A percentile compares a stretch with the other conserved stretches of the same genome.
Evolutionary conservation across 2,329 filamentous ascomycete species (phyloP).

Genomic region (Cladosporium sp.): DNA sequence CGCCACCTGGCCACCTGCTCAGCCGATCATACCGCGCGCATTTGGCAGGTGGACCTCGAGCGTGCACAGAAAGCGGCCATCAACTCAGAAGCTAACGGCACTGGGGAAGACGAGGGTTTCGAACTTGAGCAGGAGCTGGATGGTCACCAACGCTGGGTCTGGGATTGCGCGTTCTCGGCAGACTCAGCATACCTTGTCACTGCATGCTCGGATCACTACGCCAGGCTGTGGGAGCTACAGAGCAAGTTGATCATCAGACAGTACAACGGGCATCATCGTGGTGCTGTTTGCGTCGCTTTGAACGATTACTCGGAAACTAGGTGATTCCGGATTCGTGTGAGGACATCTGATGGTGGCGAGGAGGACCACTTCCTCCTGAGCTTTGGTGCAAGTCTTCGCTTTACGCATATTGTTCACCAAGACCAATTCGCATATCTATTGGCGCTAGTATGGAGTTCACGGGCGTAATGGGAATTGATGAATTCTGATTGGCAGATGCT

Average conservation of each 20-base stretch:
- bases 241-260: constrained; percentile 88
- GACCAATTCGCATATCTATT: too few species aligned
- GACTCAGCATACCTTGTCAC: constrained; percentile 92
- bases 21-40: constrained; percentile 90
- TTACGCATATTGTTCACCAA: too few species aligned
- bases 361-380: too few species aligned
- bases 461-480: too few species aligned
- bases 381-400: too few species aligned
- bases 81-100: constrained; percentile 11
- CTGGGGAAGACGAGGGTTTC: constrained; percentile 41
- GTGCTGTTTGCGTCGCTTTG: constrained; percentile 85
- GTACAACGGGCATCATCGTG: constrained; percentile 91
- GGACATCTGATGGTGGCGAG: too few species aligned
- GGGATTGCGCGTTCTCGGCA: constrained; percentile 93
- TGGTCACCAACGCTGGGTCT: constrained; percentile 92
- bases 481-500: too few species aligned
- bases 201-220: constrained; percentile 90
- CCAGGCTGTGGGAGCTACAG: constrained; percentile 80
- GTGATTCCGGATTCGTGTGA: constrained; percentile 6
- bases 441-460: too few species aligned
- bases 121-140: constrained; percentile 82
- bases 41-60: constrained; percentile 83
- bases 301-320: constrained; percentile 59
- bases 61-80: constrained; percentile 15
- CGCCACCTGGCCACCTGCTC: constrained; percentile 92